Base-by-base conservation (phyloP, 805 yeast species). In the Kodamaea nitidulidarum region DNA sequence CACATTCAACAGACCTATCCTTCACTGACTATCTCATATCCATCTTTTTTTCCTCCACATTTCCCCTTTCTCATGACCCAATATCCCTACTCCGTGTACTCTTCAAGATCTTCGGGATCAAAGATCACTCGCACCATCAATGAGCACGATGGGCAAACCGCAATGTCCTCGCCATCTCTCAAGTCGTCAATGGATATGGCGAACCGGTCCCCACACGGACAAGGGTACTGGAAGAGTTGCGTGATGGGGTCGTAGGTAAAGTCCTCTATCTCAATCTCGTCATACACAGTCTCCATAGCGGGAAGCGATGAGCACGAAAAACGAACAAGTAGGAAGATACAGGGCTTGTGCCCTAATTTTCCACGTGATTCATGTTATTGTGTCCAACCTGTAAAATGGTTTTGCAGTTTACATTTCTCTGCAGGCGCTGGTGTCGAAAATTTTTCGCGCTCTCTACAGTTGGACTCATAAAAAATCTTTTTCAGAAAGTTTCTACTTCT, bases 171-270 rank as follows among this genome's bases (percentile, higher is more conserved):
- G 7, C 97, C 98, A 50, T 88, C 96, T 45, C 71, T 69, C 60
- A 93, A 70, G 56, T 93, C 98, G 51, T 84, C 93, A 36, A 88
- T 70, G 21, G 78, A 70, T 18, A 93, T 85, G 55, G 91, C 95
- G 63, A 93, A 93, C 54, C 80, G 73, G 61, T 93, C 98, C 7
- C 98, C 98, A 62, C 98, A 93, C 1, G 98, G 98, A 70, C 98
- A 93, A 3, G 98, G 98, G 54, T 90, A 91, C 36, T 88, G 84
- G 63, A 90, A 87, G 17, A 87, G 63, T 59, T 84, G 88, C 10
- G 84, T 78, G n/a, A 67, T 70, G 2, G 90, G 78, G 59, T 93
- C 97, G 58, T 78, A 93, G 2, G 88, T 81, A 80, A 93, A 90
- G 60, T 93, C 98, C 62, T 93, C 98, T 38, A 93, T 93, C 69